Evolutionary conservation across 2,329 filamentous ascomycete genomes (phyloP).

Genomic region (Pseudopithomyces maydicus): DNA sequence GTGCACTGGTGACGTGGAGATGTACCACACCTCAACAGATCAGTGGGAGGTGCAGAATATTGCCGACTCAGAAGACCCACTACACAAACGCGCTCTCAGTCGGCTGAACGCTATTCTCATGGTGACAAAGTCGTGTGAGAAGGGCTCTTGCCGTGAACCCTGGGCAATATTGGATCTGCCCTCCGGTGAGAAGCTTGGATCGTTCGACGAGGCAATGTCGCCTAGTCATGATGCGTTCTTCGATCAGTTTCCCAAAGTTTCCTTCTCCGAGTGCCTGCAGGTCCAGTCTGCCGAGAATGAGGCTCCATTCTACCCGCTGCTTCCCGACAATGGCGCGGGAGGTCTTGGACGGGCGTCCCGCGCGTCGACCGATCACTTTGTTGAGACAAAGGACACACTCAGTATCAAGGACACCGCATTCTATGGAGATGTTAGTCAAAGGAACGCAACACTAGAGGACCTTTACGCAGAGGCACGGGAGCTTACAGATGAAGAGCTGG

Average conservation of each 20-base stretch:
- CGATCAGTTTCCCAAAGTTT: too few species aligned
- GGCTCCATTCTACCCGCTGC: neutral
- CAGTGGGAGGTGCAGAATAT: conserved; percentile 4
- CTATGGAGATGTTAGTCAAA: too few species aligned
- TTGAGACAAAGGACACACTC: too few species aligned
- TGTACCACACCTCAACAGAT: neutral
- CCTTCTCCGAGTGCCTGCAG: conserved; percentile 54
- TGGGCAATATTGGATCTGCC: conserved; percentile 63
- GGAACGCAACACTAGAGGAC: too few species aligned
- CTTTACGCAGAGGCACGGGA: too few species aligned
- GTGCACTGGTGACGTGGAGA: too few species aligned
- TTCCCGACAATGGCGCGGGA: too few species aligned
- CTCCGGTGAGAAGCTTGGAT: conserved; percentile 50
- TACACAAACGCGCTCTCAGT: neutral
- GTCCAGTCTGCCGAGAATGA: neutral
- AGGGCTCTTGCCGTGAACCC: conserved; percentile 57
- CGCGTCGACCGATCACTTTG: too few species aligned
- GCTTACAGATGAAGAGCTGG: too few species aligned
- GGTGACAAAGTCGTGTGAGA: conserved; percentile 65
- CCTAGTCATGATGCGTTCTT: conserved; percentile 60
- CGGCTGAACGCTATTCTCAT: conserved; percentile 62
- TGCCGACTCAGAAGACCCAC: neutral
- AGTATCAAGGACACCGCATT: too few species aligned
- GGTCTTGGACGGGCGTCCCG: too few species aligned
- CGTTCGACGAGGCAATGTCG: conserved; percentile 57